These are phyloP conservation scores for Platismatia glauca DNA, from an alignment of 495 filamentous ascomycete species.

Conservation along the genomic window DNA sequence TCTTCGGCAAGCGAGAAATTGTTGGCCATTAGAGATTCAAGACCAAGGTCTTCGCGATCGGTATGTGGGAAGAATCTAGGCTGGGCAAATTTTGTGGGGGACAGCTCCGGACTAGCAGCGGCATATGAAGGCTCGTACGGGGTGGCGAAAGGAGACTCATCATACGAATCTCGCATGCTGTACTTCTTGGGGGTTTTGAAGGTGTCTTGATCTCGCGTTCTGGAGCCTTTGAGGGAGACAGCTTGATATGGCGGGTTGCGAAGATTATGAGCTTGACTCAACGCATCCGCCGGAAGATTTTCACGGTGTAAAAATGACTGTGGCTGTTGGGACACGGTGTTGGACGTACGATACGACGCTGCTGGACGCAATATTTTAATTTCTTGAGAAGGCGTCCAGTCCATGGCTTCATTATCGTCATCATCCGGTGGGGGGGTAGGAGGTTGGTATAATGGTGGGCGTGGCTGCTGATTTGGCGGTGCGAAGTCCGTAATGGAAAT, in stretches of 20 bases:
- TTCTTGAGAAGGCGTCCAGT: conserved; percentile 65
- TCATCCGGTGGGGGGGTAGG: conserved; percentile 36
- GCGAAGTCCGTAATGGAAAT: conserved; percentile 39
- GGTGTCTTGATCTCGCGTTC: conserved; percentile 38
- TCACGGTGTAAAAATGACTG: conserved; percentile 51
- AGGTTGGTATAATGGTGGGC: conserved; percentile 28
- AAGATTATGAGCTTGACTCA: conserved; percentile 51
- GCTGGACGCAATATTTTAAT: conserved; percentile 36
- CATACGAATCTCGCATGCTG: neutral
- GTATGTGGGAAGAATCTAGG: conserved; percentile 44
- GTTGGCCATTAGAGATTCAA: conserved; percentile 40
- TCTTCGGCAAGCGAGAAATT: conserved; percentile 38
- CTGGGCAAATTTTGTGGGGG: conserved; percentile 33
- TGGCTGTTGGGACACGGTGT: conserved; percentile 30
- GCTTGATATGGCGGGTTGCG: conserved; percentile 51
- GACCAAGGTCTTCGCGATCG: conserved; percentile 38
- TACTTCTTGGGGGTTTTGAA: conserved; percentile 26
- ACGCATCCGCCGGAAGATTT: conserved; percentile 55
- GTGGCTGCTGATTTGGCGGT: conserved; percentile 24
- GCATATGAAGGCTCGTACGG: conserved; percentile 31
- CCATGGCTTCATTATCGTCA: conserved; percentile 54
- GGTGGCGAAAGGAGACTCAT: conserved; percentile 14
- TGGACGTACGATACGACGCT: conserved; percentile 29
- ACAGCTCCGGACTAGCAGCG: conserved; percentile 24
- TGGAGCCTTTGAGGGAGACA: conserved; percentile 35